phyloP scores from a whole-genome alignment of 352 stramenopile species.

The Globisporangium cystogenes region DNA sequence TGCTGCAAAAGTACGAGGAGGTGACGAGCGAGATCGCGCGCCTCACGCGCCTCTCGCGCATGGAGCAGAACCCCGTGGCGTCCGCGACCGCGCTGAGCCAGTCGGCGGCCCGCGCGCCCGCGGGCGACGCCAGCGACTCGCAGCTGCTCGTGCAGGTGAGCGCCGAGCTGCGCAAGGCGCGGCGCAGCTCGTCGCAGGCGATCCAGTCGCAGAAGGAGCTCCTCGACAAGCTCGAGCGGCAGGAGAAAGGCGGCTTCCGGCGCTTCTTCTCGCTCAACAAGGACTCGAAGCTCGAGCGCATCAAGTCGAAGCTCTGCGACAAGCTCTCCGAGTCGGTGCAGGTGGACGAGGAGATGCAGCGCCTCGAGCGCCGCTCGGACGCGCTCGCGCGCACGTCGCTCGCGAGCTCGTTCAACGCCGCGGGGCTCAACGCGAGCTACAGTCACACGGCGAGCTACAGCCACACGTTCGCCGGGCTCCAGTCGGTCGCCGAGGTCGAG shows the following conservation, averaged over 20 bases:
- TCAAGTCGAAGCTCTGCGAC: slow-evolving; percentile 60
- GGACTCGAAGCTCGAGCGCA: slow-evolving; percentile 63
- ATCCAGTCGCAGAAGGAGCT: slow-evolving; percentile 80
- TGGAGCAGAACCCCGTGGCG: slow-evolving; percentile 19
- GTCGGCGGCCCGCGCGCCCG: background rate
- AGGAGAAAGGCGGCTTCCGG: slow-evolving; percentile 56
- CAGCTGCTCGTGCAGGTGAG: slow-evolving; percentile 26
- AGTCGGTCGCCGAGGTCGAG: slow-evolving; percentile 33
- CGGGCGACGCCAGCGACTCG: slow-evolving; percentile 7
- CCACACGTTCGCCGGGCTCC: slow-evolving; percentile 9
- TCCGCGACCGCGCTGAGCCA: background rate
- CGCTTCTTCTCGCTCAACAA: slow-evolving; percentile 71
- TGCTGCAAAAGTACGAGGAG: slow-evolving; percentile 71
- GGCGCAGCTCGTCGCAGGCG: slow-evolving; percentile 61
- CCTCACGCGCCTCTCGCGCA: slow-evolving; percentile 53
- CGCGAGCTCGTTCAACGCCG: slow-evolving; percentile 7
- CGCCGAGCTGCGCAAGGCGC: slow-evolving; percentile 50
- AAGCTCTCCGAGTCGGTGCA: slow-evolving; percentile 67
- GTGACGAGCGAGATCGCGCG: slow-evolving; percentile 75
- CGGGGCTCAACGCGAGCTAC: slow-evolving; percentile 11
- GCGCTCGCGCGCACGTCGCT: slow-evolving; percentile 58
- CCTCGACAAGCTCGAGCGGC: slow-evolving; percentile 76
- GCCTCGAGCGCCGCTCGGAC: slow-evolving; percentile 61
- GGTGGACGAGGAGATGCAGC: slow-evolving; percentile 58
- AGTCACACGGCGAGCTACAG: slow-evolving; percentile 16